Percentiles rank a stretch among this genome's conserved stretches.
Conservation (phyloP, 2,329 filamentous ascomycete species). For the Plectosphaerella cucumerina region DNA sequence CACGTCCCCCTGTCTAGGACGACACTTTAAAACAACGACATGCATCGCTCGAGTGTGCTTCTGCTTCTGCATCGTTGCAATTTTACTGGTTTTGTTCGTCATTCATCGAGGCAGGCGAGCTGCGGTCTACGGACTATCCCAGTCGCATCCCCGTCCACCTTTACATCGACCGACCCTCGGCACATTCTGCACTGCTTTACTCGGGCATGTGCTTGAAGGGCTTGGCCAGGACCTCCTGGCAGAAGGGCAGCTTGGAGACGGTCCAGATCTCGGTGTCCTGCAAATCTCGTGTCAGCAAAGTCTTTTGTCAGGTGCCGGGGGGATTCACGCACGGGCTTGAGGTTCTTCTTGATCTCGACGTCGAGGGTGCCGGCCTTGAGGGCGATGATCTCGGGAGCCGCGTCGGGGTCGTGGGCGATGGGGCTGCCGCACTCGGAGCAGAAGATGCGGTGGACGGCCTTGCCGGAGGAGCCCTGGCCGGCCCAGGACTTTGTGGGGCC, state of each 20-base stretch:
- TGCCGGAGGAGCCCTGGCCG: slow-evolving; percentile 55
- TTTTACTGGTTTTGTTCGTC: no score
- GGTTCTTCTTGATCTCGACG: slow-evolving; percentile 59
- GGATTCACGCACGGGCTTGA: slow-evolving; percentile 54
- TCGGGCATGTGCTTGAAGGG: slow-evolving; percentile 61
- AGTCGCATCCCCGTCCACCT: no score
- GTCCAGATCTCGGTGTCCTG: slow-evolving; percentile 69
- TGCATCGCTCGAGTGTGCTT: no score
- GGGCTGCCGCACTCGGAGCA: slow-evolving; percentile 66
- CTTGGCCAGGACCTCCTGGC: slow-evolving; percentile 60
- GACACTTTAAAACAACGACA: no score
- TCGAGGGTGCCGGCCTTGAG: slow-evolving; percentile 64
- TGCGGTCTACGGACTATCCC: no score
- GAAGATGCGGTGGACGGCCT: slow-evolving; percentile 64
- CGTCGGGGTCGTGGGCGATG: slow-evolving; percentile 66
- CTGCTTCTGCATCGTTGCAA: no score
- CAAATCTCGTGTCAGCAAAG: background rate
- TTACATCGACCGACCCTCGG: background rate
- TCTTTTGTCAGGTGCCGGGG: background rate
- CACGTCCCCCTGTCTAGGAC: no score
- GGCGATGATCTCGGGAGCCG: slow-evolving; percentile 66
- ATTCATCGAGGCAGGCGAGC: no score
- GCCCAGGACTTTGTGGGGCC: slow-evolving; percentile 63
- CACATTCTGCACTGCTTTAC: slow-evolving; percentile 25
- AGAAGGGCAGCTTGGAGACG: slow-evolving; percentile 64